These are phyloP conservation scores for Beta lomatogona DNA, from an alignment of 179 eudicot genomes.

Conservation along the genomic window DNA sequence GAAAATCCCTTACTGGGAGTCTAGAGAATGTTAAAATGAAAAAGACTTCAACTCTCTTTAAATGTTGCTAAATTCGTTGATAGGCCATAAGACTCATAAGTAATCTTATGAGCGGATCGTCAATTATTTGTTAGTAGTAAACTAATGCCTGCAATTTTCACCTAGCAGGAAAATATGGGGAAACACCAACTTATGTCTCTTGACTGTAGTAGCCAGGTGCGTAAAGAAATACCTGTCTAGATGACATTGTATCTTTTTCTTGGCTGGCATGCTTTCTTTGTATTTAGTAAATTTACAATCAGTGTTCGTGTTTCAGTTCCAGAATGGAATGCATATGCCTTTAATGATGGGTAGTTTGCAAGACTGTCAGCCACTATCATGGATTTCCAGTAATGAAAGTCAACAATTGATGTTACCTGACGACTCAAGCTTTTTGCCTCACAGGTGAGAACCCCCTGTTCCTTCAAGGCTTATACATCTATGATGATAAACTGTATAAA, in stretches of 20 bases:
- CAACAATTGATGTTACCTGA: slow-evolving; percentile 57
- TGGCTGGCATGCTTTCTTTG: slow-evolving; percentile 2
- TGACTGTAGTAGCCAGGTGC: slow-evolving; percentile 75
- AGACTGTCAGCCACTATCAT: slow-evolving; percentile 58
- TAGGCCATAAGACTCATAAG: neutral
- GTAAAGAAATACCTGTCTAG: neutral
- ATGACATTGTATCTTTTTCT: neutral
- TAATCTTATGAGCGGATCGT: neutral
- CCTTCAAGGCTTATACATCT: neutral
- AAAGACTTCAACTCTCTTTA: neutral
- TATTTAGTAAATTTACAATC: slow-evolving; percentile 8
- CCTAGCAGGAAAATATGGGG: slow-evolving; percentile 57
- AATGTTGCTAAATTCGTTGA: neutral
- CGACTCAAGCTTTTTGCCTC: slow-evolving; percentile 56
- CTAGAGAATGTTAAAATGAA: neutral
- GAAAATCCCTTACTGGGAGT: neutral
- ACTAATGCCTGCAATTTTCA: neutral
- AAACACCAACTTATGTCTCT: slow-evolving; percentile 60
- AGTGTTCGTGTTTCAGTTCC: slow-evolving; percentile 49
- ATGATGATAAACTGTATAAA: neutral
- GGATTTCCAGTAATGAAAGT: slow-evolving; percentile 62
- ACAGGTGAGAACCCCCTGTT: slow-evolving; percentile 40
- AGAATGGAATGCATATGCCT: slow-evolving; percentile 63
- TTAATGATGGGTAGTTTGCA: slow-evolving; percentile 51
- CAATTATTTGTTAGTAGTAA: neutral